phyloP scores from a whole-genome alignment of 148 eudicot species.

The Mesembryanthemum crystallinum region DNA sequence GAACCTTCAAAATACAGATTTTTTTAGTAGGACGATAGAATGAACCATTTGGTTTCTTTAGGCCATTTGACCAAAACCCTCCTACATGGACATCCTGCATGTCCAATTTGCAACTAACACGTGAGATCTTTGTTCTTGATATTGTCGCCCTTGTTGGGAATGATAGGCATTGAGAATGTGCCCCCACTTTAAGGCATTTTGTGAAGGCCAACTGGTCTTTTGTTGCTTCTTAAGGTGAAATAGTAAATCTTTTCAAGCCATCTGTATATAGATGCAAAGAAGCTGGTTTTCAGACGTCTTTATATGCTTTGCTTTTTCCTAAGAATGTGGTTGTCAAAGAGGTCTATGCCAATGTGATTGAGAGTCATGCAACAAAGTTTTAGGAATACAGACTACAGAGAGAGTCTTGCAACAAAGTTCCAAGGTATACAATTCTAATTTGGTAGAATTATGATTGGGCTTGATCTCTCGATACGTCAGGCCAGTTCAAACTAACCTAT shows the following conservation, averaged over 20 bases:
- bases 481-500: too few species aligned
- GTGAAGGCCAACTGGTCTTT: background rate
- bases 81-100: background rate
- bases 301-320: background rate
- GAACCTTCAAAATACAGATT: background rate
- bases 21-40: background rate
- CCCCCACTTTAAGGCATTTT: background rate
- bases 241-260: background rate
- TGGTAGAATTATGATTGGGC: too few species aligned
- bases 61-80: background rate
- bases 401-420: background rate
- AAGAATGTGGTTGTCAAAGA: background rate
- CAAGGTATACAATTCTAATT: background rate
- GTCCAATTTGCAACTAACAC: background rate
- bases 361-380: background rate
- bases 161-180: background rate
- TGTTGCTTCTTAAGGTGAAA: background rate
- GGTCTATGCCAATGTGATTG: background rate
- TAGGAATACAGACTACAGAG: too few species aligned
- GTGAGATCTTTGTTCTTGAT: background rate
- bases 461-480: too few species aligned
- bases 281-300: background rate
- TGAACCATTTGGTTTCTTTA: background rate
- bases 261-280: background rate
- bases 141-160: too few species aligned